Evolutionary conservation across 495 filamentous ascomycete species (phyloP), one percentile per base, ranked within the genome.

Genomic region (Massariosphaeria phaeospora): DNA sequence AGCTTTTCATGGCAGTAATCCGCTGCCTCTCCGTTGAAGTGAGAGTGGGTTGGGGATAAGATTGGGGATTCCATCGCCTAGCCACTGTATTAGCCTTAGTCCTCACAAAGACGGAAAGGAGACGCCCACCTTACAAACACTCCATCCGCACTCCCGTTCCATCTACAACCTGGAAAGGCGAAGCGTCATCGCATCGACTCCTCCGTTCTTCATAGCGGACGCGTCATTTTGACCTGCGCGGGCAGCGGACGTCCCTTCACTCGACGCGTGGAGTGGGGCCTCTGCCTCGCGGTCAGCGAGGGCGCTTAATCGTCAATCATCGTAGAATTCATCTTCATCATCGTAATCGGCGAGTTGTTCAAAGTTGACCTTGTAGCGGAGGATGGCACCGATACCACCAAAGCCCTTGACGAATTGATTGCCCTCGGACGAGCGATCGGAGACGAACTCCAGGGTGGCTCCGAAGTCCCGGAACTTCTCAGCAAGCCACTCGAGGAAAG

Each of bases 371-470:
- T 96, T 97, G 82, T 98, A 98, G 57, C 93, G 88, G 67, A 98
- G 83, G 63, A 98, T 84, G 40, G 91, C 91, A 53, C 93, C 93
- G 62, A 98, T 94, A 65, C 93, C 93, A 83, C 93, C 93, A 67
- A 98, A 98, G 49, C 93, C 93, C 75, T 96, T 96, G 64, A 98
- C 93, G 75, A 98, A 98, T 75, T 98, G 93, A 73, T 98, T 98
- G 67, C 93, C 93, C 71, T 98, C 93, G 58, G 86, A 89, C 31
- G 91, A 96, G 30, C 89, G 84, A 69, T 98, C 93, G 20, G 91
- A 96, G 29, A 98, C 94, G 61, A 98, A 98, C 73, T 98, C 93
- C 18, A 98, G 81, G n/a, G 78, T 85, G 31, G 93, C 89, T 71
- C 93, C 93, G 65, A 96, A 97, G 69, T 97, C 89, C 70, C 90